Evolutionary conservation across 192 early-diverging fungal genomes (phyloP), one percentile per base, ranked within the genome.

Genomic region (Coemansia sp.): DNA sequence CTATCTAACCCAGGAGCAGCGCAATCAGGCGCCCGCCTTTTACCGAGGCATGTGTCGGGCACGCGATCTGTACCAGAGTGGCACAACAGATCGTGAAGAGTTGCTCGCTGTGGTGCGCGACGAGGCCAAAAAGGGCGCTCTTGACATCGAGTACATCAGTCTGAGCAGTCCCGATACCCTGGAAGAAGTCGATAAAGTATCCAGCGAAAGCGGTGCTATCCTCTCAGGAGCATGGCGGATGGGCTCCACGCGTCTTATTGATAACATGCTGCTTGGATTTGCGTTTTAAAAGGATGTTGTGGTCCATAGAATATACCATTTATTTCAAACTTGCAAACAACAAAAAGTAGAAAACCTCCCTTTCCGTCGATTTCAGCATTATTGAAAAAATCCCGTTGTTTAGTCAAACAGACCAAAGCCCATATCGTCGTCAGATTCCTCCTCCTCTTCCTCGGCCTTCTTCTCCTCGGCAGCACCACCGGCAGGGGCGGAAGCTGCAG

Each of bases 371-470:
- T 49, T 49, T 49, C n/a, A 49, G 7, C 20, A 49, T 49, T 49
- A 25, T 8, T n/a, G 23, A 25, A 49, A 49, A 49, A 49, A n/a
- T n/a, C n/a, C n/a, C n/a, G n/a, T n/a, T n/a, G 64, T 52, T 91
- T 92, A 91, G 82, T 92, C 92, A 72, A 92, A 93, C 61, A 92
- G 88, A 87, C 92, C 93, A 77, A 95, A 91, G 78, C 93, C 94
- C 90, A 96, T 92, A 79, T 94, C 92, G 49, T 92, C 92, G 71
- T 94, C 93, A 30, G 83, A 83, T 82, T 93, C 91, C 71, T 90
- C 90, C 81, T 91, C 88, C 66, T 90, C 87, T 52, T 81, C 89
- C 30, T 90, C 90, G 15, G 13, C 31, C 55, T 57, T 57, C 55
- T 57, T 34, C 55, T 34, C 84, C 29, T 78, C 84, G 29, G 84